A percentile compares a stretch with the other conserved stretches of the same genome.
These are phyloP conservation scores for Tillandsia leiboldiana DNA, from an alignment of 176 grass and related monocot genomes.

Conservation along the genomic window DNA sequence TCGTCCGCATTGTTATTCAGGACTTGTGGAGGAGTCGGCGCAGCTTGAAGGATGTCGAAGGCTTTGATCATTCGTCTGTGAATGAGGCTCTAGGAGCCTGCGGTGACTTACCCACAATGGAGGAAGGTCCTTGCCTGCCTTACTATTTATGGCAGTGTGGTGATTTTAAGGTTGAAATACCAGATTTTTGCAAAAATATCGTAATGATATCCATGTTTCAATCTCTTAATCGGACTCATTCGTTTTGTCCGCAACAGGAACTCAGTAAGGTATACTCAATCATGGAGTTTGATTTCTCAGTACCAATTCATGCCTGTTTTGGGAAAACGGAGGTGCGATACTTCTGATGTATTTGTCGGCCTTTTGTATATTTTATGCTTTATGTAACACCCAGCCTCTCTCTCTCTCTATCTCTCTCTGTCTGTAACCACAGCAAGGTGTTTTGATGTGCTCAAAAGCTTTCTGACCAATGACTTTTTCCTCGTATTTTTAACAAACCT, in stretches of 20 bases:
- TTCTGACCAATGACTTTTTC: background rate
- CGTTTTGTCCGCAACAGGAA: conserved; percentile 27
- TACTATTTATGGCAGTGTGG: conserved; percentile 90
- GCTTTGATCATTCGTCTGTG: conserved; percentile 67
- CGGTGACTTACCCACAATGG: conserved; percentile 48
- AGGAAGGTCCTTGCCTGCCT: conserved; percentile 61
- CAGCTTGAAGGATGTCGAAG: conserved; percentile 53
- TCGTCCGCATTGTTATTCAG: conserved; percentile 12
- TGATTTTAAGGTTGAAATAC: conserved; percentile 43
- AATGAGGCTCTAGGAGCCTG: conserved; percentile 86
- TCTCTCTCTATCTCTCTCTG: background rate
- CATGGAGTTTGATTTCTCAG: conserved; percentile 70
- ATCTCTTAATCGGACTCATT: no score
- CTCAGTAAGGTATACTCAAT: conserved; percentile 52
- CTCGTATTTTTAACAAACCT: background rate
- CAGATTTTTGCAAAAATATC: background rate
- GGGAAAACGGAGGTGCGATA: conserved; percentile 64
- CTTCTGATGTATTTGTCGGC: background rate
- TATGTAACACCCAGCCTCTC: background rate
- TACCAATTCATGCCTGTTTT: conserved; percentile 55
- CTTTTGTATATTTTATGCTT: background rate
- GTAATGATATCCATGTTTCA: background rate
- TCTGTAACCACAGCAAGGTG: background rate
- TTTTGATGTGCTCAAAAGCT: background rate
- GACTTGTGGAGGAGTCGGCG: conserved; percentile 77